Evolutionary conservation across 1,284 basidiomycete species (phyloP), one percentile per base, ranked within the genome.

Genomic region (Ceratobasidium theobromae): DNA sequence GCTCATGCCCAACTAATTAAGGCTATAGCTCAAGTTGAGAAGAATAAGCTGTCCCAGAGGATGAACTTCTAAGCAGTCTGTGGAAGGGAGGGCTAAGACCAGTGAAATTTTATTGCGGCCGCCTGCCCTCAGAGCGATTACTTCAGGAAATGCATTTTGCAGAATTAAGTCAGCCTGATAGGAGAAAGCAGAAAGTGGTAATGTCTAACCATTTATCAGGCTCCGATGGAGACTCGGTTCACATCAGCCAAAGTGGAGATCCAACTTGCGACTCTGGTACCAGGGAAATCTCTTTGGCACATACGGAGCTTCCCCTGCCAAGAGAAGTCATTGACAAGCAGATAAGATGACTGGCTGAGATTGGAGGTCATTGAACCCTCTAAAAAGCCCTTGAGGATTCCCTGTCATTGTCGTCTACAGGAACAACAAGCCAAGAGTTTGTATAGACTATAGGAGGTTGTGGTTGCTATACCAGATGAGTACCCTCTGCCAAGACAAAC

Each of bases 401-500:
- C 76, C 77, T 0, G 74, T 73, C 0, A 68, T 79, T 2, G 73
- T 78, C 4, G 74, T 74, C 0, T 76, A 74, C 33, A 68, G 74
- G 2, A 74, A 76, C 57, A 69, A 30, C 53, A 78, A 71, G 67
- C 70, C 74, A 1, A 65, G 75, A 1, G 69, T 77, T 41, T 72
- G 71, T 41, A 71, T 77, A 11, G 76, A 79, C 68, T 78, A 77
- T 52, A 60, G 76, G 1, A 73, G 73, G 45, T 70, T 78, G 1
- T 67, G 1, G 45, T 72, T 1, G 76, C 74, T 6, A 74, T 77
- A 1, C 72, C 76, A 0, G 78, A 81, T 65, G 76, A 79, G 67
- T 80, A 77, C 67, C 79, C 78, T 0, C 71, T 81, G 11, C 79
- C 79, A 0, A 57, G 73, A 28, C 76, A 78, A 52, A 67, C 71